These are phyloP conservation scores for Zea luxurians DNA, from an alignment of 176 grass and related monocot genomes.

Conservation along the genomic window DNA sequence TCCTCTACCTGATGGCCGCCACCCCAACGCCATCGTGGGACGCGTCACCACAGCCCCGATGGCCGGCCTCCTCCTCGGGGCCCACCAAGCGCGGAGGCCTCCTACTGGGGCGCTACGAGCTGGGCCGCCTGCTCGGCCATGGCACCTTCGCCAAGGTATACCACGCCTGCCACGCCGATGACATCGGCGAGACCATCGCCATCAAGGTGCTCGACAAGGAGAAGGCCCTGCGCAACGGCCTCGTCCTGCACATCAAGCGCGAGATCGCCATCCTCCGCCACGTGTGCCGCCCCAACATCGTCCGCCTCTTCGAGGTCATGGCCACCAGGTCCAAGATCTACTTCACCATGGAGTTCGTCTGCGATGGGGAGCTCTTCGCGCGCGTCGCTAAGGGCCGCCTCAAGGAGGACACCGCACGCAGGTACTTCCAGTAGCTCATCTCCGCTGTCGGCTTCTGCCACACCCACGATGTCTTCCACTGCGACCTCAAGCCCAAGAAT, in stretches of 20 bases:
- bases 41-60: constrained; percentile 50
- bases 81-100: too few species aligned
- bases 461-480: constrained; percentile 80
- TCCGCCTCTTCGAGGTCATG: constrained; percentile 93
- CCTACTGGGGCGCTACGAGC: constrained; percentile 38
- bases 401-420: constrained; percentile 80
- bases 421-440: constrained; percentile 92
- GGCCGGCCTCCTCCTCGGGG: constrained; percentile 13
- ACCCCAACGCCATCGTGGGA: constrained; percentile 49
- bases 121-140: constrained; percentile 77
- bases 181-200: constrained; percentile 64
- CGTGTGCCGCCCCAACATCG: constrained; percentile 93
- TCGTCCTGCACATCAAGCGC: constrained; percentile 88
- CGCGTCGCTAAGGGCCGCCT: constrained; percentile 87
- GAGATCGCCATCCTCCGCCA: constrained; percentile 94
- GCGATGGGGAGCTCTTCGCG: constrained; percentile 90
- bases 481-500: constrained; percentile 99
- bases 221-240: constrained; percentile 66
- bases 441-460: constrained; percentile 97
- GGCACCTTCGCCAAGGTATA: constrained; percentile 95
- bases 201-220: constrained; percentile 99
- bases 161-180: constrained; percentile 59
- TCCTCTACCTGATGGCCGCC: not conserved
- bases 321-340: constrained; percentile 99
- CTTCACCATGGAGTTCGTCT: constrained; percentile 96